A percentile compares a stretch with the other conserved stretches of the same genome.
phyloP scores from a whole-genome alignment of 2,329 filamentous ascomycete species.

The Phialemonium atrogriseum region DNA sequence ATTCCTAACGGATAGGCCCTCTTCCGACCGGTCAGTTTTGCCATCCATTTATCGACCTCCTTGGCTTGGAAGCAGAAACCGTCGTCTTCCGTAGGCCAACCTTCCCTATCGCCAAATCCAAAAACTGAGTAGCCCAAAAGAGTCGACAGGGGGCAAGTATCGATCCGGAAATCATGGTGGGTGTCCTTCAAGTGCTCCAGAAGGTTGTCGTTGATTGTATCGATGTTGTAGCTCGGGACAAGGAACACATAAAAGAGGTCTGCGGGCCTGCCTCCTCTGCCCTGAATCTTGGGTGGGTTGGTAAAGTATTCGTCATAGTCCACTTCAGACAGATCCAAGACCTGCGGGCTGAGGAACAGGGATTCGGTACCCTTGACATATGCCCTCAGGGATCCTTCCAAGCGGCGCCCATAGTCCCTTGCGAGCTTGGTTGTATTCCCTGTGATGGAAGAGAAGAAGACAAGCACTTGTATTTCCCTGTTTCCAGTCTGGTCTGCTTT shows the following conservation, averaged over 20 bases:
- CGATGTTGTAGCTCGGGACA: conserved; percentile 89
- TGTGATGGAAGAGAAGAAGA: conserved; percentile 88
- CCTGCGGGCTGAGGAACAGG: conserved; percentile 47
- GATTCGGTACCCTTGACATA: conserved; percentile 29
- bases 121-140: conserved; percentile 88
- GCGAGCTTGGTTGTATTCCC: conserved; percentile 72
- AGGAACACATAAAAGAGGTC: conserved; percentile 77
- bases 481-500: conserved; percentile 11
- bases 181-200: conserved; percentile 84
- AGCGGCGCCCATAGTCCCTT: conserved; percentile 47
- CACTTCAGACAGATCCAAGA: conserved; percentile 73
- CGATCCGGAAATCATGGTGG: conserved; percentile 93
- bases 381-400: conserved; percentile 44
- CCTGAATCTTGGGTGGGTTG: conserved; percentile 53
- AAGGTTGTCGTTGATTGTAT: conserved; percentile 82
- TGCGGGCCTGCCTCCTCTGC: conserved; percentile 32
- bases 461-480: conserved; percentile 55
- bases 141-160: conserved; percentile 70
- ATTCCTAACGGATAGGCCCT: conserved; percentile 83
- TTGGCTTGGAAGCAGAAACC: conserved; percentile 91
- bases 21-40: conserved; percentile 81
- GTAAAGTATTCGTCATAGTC: conserved; percentile 94
- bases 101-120: conserved; percentile 83
- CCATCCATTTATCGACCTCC: conserved; percentile 92
- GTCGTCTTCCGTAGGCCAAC: conserved; percentile 84